These are phyloP conservation scores for Fagopyrum tataricum DNA, from an alignment of 148 eudicot genomes.

Conservation along the genomic window DNA sequence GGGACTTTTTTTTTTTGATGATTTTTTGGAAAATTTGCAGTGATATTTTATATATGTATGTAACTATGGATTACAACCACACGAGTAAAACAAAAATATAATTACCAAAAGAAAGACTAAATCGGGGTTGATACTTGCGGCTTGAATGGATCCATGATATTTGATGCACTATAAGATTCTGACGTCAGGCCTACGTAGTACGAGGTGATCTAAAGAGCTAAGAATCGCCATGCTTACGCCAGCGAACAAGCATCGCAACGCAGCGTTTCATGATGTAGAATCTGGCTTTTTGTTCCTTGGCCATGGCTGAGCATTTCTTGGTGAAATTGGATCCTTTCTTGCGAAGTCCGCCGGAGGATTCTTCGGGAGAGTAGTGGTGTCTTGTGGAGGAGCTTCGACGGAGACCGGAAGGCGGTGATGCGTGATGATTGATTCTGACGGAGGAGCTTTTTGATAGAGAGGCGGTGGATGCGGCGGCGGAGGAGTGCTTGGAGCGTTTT, in stretches of 20 bases:
- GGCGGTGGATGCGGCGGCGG: slow-evolving; percentile 10
- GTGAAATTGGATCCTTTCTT: slow-evolving; percentile 63
- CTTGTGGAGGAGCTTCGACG: slow-evolving; percentile 2
- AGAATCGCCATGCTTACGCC: slow-evolving; percentile 72
- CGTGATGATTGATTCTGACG: slow-evolving; percentile 15
- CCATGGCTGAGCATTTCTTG: slow-evolving; percentile 62
- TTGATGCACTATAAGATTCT: too few relatives aligned
- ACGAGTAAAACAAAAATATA: neutral
- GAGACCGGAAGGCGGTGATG: slow-evolving; percentile 2
- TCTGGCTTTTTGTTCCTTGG: slow-evolving; percentile 82
- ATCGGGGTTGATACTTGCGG: neutral
- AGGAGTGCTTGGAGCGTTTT: slow-evolving; percentile 29
- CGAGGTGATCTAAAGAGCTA: neutral
- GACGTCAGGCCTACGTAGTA: slow-evolving; percentile 9
- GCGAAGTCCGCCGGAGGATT: slow-evolving; percentile 40
- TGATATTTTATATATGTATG: slow-evolving; percentile 9
- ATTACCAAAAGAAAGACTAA: neutral
- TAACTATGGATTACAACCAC: slow-evolving; percentile 10
- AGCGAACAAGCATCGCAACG: slow-evolving; percentile 75
- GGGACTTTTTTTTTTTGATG: too few relatives aligned
- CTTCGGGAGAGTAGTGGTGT: neutral
- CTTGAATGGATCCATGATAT: too few relatives aligned
- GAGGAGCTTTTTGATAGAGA: slow-evolving; percentile 39
- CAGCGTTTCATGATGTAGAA: slow-evolving; percentile 92
- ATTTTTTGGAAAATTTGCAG: neutral